Evolutionary conservation across 331 rosid genomes (phyloP), one percentile per base, ranked within the genome.

Genomic region (Acacia concinna): DNA sequence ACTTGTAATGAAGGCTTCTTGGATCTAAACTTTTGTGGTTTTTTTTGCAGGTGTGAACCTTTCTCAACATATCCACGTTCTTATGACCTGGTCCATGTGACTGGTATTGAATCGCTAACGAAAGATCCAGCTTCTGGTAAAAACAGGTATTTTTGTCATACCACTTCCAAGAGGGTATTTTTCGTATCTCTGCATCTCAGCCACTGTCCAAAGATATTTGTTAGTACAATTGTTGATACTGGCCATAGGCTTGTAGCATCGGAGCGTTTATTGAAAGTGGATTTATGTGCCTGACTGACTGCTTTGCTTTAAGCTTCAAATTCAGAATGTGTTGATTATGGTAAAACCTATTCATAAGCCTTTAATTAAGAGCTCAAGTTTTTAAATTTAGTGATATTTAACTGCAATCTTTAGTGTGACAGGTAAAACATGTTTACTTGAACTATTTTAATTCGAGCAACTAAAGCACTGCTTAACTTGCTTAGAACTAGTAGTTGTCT

Each of bases 1-100:
- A 23, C 67, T 74, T 28, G 4, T 76, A 35, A 56, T 68, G 79
- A 65, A 54, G 51, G 57, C 59, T 21, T 41, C 37, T 57, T 73
- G 43, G 83, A n/a, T 77, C 81, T 79, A 77, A 83, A 21, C 57
- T 41, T 75, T 40, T 46, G 40, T 85, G 74, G 66, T 87, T 81
- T 78, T 71, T 82, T 74, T 54, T 82, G 43, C 23, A 95, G 99
- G 99, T 95, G 99, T 67, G 99, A 95, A 84, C 97, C 99, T 28
- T 95, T 95, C 88, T 95, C 99, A n/a, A 93, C 99, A 0, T 95
- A 95, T 77, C 99, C 99, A 47, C 97, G 99, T 68, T 84, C 92
- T 23, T 95, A 93, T 67, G 99, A 95, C 84, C 87, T 95, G 68
- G 85, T 95, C 84, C 99, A 95, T 59, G 99, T 90, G 49, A 38